These are phyloP conservation scores for Fusarium secorum DNA, from an alignment of 2,329 filamentous ascomycete species.

Conservation along the genomic window DNA sequence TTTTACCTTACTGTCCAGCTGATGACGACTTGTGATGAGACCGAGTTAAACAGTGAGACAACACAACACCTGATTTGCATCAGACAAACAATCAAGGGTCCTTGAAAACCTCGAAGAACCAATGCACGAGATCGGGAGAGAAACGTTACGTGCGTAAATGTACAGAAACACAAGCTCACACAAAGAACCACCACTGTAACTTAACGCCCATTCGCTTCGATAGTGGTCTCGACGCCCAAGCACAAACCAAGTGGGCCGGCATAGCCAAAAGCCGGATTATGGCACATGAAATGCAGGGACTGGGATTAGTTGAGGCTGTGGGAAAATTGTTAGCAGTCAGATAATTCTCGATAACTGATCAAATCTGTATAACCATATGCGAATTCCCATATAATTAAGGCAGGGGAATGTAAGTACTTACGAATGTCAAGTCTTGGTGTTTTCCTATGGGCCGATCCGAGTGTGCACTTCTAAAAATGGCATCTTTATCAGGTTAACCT, in stretches of 20 bases:
- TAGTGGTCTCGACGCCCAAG: conserved; percentile 32
- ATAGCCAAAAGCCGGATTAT: conserved; percentile 38
- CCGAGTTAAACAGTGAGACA: conserved; percentile 10
- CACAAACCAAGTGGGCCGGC: conserved; percentile 37
- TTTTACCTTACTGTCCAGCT: conserved; percentile 23
- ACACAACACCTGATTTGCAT: conserved; percentile 16
- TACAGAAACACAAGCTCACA: not conserved
- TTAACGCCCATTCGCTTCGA: not conserved
- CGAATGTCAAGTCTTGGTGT: not conserved
- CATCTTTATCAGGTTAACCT: not conserved
- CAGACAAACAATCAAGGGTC: not conserved
- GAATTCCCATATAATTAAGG: not conserved
- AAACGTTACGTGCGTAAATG: conserved; percentile 13
- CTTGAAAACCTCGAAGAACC: not conserved
- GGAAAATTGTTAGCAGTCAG: conserved; percentile 1
- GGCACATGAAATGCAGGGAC: conserved; percentile 32
- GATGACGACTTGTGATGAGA: conserved; percentile 36
- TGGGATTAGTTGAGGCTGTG: conserved; percentile 14
- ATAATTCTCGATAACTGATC: conserved; percentile 4
- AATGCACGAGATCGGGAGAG: conserved; percentile 12
- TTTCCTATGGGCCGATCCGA: not conserved
- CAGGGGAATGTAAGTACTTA: not conserved
- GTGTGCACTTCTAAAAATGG: conserved; percentile 6
- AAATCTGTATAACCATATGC: not conserved
- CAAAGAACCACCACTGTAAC: conserved; percentile 1